These are phyloP conservation scores for Hymenoscyphus albidus DNA, from an alignment of 2,329 filamentous ascomycete species.

Conservation along the genomic window DNA sequence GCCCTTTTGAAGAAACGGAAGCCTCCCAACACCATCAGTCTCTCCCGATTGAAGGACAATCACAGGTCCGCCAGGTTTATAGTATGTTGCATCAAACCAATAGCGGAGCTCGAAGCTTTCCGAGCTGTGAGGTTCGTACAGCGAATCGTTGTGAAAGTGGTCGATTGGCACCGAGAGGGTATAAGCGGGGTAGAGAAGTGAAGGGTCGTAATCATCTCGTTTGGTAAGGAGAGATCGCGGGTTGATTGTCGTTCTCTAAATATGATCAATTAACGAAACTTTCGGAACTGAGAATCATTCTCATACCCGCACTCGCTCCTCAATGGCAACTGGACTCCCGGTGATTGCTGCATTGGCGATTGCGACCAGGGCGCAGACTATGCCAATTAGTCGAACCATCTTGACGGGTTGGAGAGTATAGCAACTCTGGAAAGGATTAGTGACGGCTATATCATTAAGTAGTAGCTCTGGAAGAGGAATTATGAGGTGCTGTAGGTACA, in stretches of 20 bases:
- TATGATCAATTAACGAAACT: background rate
- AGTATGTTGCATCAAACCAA: conserved; percentile 77
- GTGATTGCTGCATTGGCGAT: conserved; percentile 18
- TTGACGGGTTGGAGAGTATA: conserved; percentile 7
- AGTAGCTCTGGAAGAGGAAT: background rate
- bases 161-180: conserved; percentile 52
- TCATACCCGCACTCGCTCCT: conserved; percentile 23
- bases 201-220: conserved; percentile 24
- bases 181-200: conserved; percentile 34
- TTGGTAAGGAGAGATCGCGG: conserved; percentile 8
- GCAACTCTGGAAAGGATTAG: background rate
- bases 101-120: conserved; percentile 69
- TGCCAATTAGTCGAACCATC: conserved; percentile 22
- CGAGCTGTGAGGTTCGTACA: conserved; percentile 72
- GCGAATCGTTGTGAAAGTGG: conserved; percentile 76
- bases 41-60: conserved; percentile 75
- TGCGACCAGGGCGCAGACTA: conserved; percentile 19
- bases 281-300: too few species aligned
- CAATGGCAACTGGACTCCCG: conserved; percentile 18
- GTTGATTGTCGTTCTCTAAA: conserved; percentile 26
- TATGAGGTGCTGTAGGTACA: background rate
- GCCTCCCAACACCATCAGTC: conserved; percentile 56
- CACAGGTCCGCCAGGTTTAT: conserved; percentile 73
- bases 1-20: conserved; percentile 73
- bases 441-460: background rate